Base-by-base conservation (phyloP, 495 filamentous ascomycete species). In the Sordaria brevicollis region DNA sequence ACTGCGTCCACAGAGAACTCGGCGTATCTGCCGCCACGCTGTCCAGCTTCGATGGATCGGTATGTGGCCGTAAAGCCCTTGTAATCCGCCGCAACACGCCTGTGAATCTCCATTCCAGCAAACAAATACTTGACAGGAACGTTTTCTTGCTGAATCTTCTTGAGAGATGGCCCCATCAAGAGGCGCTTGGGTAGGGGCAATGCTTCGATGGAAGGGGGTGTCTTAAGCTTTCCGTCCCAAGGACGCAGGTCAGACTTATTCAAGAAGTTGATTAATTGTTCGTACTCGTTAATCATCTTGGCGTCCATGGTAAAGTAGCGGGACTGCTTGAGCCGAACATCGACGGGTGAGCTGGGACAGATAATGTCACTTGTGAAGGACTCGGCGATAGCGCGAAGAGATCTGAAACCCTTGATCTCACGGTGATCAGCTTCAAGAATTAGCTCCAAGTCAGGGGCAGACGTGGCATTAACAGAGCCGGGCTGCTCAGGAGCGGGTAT, bases 1-100 rank as follows among this genome's bases (percentile, higher is more conserved):
- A 72, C 68, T n/a, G 81, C 79, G 21, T 82, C 78, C 10, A 88
- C 76, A 3, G 68, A 76, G 7, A 87, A 66, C 74, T 87, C 82
- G 17, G 79, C 70, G 15, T 81, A 69, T 10, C 73, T 75, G 5
- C 82, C 83, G 11, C 80, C 80, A 19, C 78, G 76, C 67, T 76
- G 77, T 0, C 84, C 84, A 15, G 72, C 81, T 35, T 86, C 80
- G 67, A 83, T 77, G 70, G 72, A 79, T 1, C 78, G 81, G 77
- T 85, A 87, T 0, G 73, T 71, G 17, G 86, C 67, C 5, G 67
- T 75, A 76, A 81, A 82, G 31, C 76, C 77, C 1, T 76, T 66
- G 73, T 77, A 82, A 5, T 75, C 72, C 33, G 82, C 71, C 1
- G 76, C 69, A 25, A 83, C 70, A 54, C 74, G 73, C 31, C 78